Base-by-base conservation (phyloP, 176 grass and related monocot genomes). In the Rhynchospora tenuis region DNA sequence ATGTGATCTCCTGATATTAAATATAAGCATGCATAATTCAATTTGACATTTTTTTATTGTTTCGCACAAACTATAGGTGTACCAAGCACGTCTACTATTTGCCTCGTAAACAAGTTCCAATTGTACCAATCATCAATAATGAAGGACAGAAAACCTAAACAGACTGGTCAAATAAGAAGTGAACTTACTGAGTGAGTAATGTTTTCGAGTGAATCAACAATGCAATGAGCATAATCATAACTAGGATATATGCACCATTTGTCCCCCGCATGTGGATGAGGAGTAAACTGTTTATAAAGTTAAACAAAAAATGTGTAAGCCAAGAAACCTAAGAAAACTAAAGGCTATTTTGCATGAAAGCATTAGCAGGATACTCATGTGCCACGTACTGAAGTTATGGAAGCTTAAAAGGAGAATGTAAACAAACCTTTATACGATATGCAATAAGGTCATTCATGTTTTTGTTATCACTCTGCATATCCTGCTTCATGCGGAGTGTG, bases 221-320 rank as follows among this genome's bases (percentile, higher is more conserved):
- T 93, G 80, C 93, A 99, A 87, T 99, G 96, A 88, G 96, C 88
- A 15, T 92, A 99, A 64, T 99, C 96, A 17, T 99, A 95, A 86
- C 93, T 99, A 17, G 96, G 96, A 90, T 99, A 99, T 86, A 99
- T 95, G 78, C 96, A 95, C 96, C 96, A 99, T 56, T 95, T 99
- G 65, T 99, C 91, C 0, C 96, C 96, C 45, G 96, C 91, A 92
- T 90, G 96, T 74, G 96, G 96, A 93, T 99, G 96, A 61, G 89
- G 88, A 52, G 91, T 87, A 73, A 99, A 95, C 93, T 99, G 89
- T 67, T 84, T 23, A 75, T 84, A 19, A 87, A 51, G 7, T 73
- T 51, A 43, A 87, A 60, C 7, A 82, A 77, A 77, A 50, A 26
- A 56, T 17, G 47, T 77, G 47, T 77, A 56, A 77, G 73, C 50